Evolutionary conservation across 164 flowering plant species (phyloP).

Genomic region (Nelumbo lutea): DNA sequence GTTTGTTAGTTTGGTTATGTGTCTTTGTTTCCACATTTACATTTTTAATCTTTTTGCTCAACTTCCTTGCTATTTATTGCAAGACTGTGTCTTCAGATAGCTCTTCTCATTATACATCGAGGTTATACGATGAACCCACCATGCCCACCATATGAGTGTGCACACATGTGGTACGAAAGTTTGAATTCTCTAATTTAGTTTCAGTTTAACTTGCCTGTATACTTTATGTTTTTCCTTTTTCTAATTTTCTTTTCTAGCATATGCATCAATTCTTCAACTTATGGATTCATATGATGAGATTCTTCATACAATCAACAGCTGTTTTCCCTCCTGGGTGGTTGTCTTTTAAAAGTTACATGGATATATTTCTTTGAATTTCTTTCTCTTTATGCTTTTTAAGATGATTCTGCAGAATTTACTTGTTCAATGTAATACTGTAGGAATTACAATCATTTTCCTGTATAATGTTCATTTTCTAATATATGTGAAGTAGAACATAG

Average conservation of each 20-base stretch:
- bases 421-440: not conserved
- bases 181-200: not conserved
- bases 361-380: not conserved
- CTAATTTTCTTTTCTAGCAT: no score
- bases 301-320: not conserved
- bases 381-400: not conserved
- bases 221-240: no score
- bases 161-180: constrained; percentile 83
- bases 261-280: no score
- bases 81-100: constrained; percentile 62
- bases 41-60: constrained; percentile 1
- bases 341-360: not conserved
- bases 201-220: no score
- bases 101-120: constrained; percentile 71
- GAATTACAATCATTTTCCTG: not conserved
- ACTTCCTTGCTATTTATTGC: constrained; percentile 26
- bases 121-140: constrained; percentile 95
- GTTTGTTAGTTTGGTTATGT: not conserved
- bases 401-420: not conserved
- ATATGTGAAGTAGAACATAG: not conserved
- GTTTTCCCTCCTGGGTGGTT: not conserved
- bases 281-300: not conserved
- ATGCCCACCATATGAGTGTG: constrained; percentile 93
- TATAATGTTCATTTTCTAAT: not conserved
- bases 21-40: not conserved